phyloP scores from a whole-genome alignment of 2,329 filamentous ascomycete genomes.

The Ceratocystis papillata region DNA sequence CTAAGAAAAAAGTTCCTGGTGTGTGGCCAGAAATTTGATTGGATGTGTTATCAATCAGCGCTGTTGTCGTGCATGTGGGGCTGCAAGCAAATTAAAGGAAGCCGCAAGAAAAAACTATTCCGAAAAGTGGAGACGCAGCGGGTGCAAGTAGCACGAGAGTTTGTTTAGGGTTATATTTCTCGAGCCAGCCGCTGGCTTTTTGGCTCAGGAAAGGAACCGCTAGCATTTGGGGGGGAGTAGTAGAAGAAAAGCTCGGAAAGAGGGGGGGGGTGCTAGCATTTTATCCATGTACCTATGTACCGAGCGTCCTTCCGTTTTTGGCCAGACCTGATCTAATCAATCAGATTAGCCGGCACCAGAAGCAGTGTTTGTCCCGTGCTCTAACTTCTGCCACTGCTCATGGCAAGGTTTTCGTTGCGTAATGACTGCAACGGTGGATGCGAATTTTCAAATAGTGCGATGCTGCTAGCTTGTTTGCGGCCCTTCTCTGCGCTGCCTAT shows the following conservation, averaged over 20 bases:
- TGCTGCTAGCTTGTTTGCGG: background rate
- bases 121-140: background rate
- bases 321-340: background rate
- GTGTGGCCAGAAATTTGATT: background rate
- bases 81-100: conserved; percentile 31
- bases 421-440: background rate
- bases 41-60: conserved; percentile 18
- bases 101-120: conserved; percentile 27
- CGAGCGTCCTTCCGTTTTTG: background rate
- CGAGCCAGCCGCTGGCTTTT: background rate
- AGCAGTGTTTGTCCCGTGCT: too few species aligned
- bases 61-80: conserved; percentile 1
- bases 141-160: background rate
- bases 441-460: background rate
- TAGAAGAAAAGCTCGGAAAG: background rate
- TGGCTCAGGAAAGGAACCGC: background rate
- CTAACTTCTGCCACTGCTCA: too few species aligned
- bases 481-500: background rate
- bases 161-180: background rate
- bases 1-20: background rate
- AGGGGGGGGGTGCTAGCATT: background rate
- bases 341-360: background rate
- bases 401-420: background rate
- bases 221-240: background rate
- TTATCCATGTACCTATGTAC: background rate